phyloP scores from a whole-genome alignment of 306 rosid species.

The Cucurbita pepo region DNA sequence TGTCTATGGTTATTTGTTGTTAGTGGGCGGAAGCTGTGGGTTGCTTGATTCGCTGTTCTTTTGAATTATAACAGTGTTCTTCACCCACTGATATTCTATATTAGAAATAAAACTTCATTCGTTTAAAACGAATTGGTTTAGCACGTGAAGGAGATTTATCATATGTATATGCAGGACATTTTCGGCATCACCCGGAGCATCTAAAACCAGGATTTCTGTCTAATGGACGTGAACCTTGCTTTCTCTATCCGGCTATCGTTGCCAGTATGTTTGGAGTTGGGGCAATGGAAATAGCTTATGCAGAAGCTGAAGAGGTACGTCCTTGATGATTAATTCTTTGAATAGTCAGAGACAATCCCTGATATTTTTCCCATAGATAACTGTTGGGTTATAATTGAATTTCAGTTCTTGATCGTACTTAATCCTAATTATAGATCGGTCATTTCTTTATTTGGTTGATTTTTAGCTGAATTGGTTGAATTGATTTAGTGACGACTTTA shows the following conservation, averaged over 20 bases:
- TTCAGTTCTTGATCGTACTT: background rate
- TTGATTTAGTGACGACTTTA: background rate
- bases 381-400: background rate
- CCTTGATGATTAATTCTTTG: background rate
- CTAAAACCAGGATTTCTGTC: constrained; percentile 8
- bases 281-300: constrained; percentile 24
- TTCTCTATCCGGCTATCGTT: constrained; percentile 27
- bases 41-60: background rate
- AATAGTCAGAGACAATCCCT: background rate
- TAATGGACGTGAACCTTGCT: constrained; percentile 1
- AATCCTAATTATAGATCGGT: background rate
- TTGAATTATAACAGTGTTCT: background rate
- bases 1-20: background rate
- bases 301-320: constrained; percentile 44
- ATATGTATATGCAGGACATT: background rate
- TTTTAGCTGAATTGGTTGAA: constrained; percentile 1
- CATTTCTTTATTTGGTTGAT: background rate
- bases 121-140: background rate
- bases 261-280: constrained; percentile 45
- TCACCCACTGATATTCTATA: background rate
- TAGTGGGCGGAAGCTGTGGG: background rate
- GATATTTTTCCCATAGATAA: background rate
- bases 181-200: background rate
- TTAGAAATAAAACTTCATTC: background rate
- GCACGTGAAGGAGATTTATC: background rate